Evolutionary conservation across 1,284 basidiomycete species (phyloP), one percentile per base, ranked within the genome.

Genomic region (Heterobasidion annosum): DNA sequence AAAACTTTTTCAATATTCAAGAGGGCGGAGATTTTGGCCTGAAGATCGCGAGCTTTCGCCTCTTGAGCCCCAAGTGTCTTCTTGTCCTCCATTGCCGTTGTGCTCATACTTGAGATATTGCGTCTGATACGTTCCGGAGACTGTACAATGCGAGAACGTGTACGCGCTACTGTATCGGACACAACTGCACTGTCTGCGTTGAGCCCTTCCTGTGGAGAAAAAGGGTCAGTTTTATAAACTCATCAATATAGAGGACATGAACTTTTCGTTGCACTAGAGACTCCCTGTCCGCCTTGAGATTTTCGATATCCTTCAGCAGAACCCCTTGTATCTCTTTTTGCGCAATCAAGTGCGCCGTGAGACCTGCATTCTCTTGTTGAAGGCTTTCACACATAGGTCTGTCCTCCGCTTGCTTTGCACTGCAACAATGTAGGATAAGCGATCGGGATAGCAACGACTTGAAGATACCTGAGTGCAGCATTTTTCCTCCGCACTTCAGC

Each of bases 121-220:
- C 85, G 81, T 65, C 84, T 86, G 62, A 93, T 86, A 40, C 92
- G 79, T 48, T 95, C 91, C 0, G 91, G 91, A 0, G 90, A 92
- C 62, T 91, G 89, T 1, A 95, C 91, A 56, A 95, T 85, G 34
- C 91, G 82, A 10, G 81, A 72, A 50, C 82, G 77, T 0, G 83
- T 82, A 47, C 83, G 77, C 8, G 72, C 68, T 55, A 87, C 82
- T 45, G 74, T 70, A 52, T 89, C 85, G 46, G 76, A 71, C 32
- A 81, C 70, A 46, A 75, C 73, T n/a, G 76, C 69, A 8, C 81
- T 73, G 50, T 87, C 83, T 1, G 69, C 70, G 55, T 78, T 78
- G 7, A 89, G 66, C 46, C 67, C 72, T 72, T 87, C 83, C 81
- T 86, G 57, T 13, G 47, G 9, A 32, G 48, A 57, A 18, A 47